phyloP scores from a whole-genome alignment of 176 grass and related monocot genomes.

The Thalia dealbata region DNA sequence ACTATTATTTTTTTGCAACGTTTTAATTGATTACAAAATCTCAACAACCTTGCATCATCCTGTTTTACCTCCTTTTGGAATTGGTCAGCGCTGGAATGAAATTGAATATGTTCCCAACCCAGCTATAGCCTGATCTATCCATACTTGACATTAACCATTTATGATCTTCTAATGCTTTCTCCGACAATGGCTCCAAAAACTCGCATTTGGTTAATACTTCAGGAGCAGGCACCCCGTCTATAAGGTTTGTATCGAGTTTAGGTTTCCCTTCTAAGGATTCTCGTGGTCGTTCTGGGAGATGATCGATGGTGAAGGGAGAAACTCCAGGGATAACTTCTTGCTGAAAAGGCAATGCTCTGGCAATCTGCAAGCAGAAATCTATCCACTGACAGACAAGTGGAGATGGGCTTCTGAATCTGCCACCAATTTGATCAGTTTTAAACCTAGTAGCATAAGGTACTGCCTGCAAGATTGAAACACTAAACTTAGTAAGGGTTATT shows the following conservation, averaged over 20 bases:
- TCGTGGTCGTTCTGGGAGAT: conserved; percentile 27
- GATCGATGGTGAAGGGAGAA: conserved; percentile 42
- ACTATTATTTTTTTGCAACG: not conserved
- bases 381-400: conserved; percentile 81
- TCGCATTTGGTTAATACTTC: conserved; percentile 79
- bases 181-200: conserved; percentile 76
- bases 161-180: conserved; percentile 49
- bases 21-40: not conserved
- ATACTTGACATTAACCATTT: conserved; percentile 61
- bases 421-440: conserved; percentile 51
- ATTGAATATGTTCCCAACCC: conserved; percentile 22
- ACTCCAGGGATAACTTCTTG: conserved; percentile 63
- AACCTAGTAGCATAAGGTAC: conserved; percentile 53
- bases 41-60: not conserved
- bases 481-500: not conserved
- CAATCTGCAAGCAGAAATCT: conserved; percentile 70
- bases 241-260: conserved; percentile 72
- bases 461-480: conserved; percentile 31
- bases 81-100: conserved; percentile 16
- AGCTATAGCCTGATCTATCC: conserved; percentile 32
- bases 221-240: conserved; percentile 45
- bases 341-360: conserved; percentile 57
- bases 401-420: conserved; percentile 71
- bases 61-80: not conserved
- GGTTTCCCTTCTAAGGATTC: conserved; percentile 41